Percentiles rank a stretch among this genome's conserved stretches.
phyloP scores from a whole-genome alignment of 129 eudicot species.

The Centaurea solstitialis region DNA sequence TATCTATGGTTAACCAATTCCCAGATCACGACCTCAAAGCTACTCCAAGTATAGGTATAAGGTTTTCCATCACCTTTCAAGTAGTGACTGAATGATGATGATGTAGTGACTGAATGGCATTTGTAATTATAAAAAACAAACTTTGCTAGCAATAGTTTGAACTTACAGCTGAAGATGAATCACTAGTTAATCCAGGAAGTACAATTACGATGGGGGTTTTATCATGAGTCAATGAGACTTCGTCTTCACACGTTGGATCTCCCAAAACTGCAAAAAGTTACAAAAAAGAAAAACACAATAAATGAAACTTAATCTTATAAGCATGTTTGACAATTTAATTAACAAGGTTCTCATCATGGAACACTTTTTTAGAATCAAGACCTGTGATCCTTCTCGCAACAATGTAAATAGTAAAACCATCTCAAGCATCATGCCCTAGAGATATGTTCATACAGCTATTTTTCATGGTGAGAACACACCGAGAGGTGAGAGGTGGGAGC shows the following conservation, averaged over 20 bases:
- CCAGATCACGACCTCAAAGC: slow-evolving; percentile 11
- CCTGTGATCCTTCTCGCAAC: background rate
- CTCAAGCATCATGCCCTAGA: background rate
- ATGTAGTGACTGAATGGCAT: background rate
- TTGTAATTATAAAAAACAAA: background rate
- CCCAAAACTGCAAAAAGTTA: slow-evolving; percentile 53
- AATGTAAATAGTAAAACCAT: background rate
- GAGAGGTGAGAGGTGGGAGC: too few relatives aligned
- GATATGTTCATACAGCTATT: background rate
- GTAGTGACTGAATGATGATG: too few relatives aligned
- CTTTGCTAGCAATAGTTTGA: slow-evolving; percentile 6
- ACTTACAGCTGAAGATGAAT: slow-evolving; percentile 89
- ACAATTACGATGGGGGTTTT: slow-evolving; percentile 68
- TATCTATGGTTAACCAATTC: background rate
- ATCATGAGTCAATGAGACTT: slow-evolving; percentile 44
- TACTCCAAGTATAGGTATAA: slow-evolving; percentile 4
- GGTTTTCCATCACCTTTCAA: slow-evolving; percentile 1
- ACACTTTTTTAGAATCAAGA: slow-evolving; percentile 1
- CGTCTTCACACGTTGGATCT: slow-evolving; percentile 30
- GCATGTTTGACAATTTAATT: background rate
- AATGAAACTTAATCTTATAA: background rate
- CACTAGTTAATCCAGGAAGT: slow-evolving; percentile 93
- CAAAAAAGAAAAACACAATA: background rate
- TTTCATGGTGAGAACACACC: slow-evolving; percentile 6
- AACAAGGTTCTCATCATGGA: slow-evolving; percentile 17